A percentile compares a stretch with the other conserved stretches of the same genome.
Evolutionary conservation across 1,284 basidiomycete genomes (phyloP).

Genomic region (Pseudozyma tsukubaensis): DNA sequence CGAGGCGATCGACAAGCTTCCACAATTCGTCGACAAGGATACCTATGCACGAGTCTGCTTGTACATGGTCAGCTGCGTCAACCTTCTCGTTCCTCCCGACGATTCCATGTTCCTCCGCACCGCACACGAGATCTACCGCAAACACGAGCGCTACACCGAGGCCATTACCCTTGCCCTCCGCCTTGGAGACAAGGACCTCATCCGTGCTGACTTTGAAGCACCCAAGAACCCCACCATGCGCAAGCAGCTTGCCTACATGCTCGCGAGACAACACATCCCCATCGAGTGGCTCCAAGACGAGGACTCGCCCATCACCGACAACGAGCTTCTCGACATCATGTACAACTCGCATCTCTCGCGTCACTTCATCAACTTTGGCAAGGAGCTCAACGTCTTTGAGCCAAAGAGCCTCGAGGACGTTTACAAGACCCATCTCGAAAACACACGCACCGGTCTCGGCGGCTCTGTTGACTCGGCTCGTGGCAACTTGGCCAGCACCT

Average conservation of each 20-base stretch:
- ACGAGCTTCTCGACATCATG: constrained; percentile 76
- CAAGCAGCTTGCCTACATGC: constrained; percentile 91
- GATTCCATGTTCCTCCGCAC: constrained; percentile 90
- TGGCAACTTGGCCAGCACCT: constrained; percentile 93
- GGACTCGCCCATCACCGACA: constrained; percentile 70
- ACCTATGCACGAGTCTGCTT: constrained; percentile 93
- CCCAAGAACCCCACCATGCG: constrained; percentile 77
- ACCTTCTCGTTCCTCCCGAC: constrained; percentile 91
- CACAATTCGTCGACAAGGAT: constrained; percentile 73
- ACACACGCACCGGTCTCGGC: constrained; percentile 66
- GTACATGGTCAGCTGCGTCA: constrained; percentile 95
- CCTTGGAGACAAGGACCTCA: constrained; percentile 82
- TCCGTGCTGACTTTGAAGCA: constrained; percentile 71
- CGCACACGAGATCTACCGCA: constrained; percentile 89
- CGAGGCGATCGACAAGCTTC: constrained; percentile 80
- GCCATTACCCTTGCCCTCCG: constrained; percentile 88
- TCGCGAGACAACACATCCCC: constrained; percentile 91
- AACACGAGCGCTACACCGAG: constrained; percentile 89
- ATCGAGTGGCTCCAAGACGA: constrained; percentile 87
- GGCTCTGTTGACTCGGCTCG: constrained; percentile 88
- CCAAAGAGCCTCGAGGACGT: constrained; percentile 94
- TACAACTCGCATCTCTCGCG: constrained; percentile 78
- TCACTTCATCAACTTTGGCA: constrained; percentile 91
- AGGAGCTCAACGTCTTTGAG: constrained; percentile 90
- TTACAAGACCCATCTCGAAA: constrained; percentile 96